phyloP scores from a whole-genome alignment of 352 stramenopile genomes.

The Plasmopara viticola region DNA sequence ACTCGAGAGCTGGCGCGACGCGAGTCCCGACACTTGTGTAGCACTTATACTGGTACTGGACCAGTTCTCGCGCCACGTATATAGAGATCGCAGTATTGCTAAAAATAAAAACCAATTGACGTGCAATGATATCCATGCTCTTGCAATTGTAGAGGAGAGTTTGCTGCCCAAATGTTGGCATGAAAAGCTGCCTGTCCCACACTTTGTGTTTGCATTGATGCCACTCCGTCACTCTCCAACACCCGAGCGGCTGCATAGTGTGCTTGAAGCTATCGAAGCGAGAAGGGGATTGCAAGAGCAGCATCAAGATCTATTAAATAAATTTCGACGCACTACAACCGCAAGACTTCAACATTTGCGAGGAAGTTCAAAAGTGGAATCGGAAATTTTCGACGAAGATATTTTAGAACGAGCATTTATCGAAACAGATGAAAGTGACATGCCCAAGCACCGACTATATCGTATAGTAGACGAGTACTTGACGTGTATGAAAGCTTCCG shows the following conservation, averaged over 20 bases:
- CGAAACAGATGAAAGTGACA: slow-evolving; percentile 60
- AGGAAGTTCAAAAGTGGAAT: slow-evolving; percentile 10
- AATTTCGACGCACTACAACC: slow-evolving; percentile 80
- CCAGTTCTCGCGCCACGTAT: slow-evolving; percentile 81
- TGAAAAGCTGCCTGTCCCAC: slow-evolving; percentile 35
- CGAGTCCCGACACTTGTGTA: slow-evolving; percentile 37
- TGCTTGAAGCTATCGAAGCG: slow-evolving; percentile 49
- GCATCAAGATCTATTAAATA: slow-evolving; percentile 61
- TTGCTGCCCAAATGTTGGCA: slow-evolving; percentile 50
- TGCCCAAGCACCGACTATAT: slow-evolving; percentile 64
- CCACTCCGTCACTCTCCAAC: slow-evolving; percentile 77
- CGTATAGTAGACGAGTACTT: slow-evolving; percentile 69
- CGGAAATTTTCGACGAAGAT: slow-evolving; percentile 41
- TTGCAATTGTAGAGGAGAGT: slow-evolving; percentile 35
- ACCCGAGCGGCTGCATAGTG: slow-evolving; percentile 36
- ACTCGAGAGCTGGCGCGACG: slow-evolving; percentile 39
- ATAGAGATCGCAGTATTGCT: slow-evolving; percentile 31
- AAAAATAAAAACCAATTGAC: slow-evolving; percentile 11
- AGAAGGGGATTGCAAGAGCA: slow-evolving; percentile 38
- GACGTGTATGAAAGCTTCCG: slow-evolving; percentile 29
- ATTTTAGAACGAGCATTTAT: slow-evolving; percentile 66
- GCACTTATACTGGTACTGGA: slow-evolving; percentile 83
- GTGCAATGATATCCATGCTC: slow-evolving; percentile 46
- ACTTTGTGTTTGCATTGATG: slow-evolving; percentile 83
- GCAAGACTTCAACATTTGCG: slow-evolving; percentile 55